A percentile compares a stretch with the other conserved stretches of the same genome.
phyloP scores from a whole-genome alignment of 768 basidiomycete genomes.

The Sporobolomyces pararoseus region DNA sequence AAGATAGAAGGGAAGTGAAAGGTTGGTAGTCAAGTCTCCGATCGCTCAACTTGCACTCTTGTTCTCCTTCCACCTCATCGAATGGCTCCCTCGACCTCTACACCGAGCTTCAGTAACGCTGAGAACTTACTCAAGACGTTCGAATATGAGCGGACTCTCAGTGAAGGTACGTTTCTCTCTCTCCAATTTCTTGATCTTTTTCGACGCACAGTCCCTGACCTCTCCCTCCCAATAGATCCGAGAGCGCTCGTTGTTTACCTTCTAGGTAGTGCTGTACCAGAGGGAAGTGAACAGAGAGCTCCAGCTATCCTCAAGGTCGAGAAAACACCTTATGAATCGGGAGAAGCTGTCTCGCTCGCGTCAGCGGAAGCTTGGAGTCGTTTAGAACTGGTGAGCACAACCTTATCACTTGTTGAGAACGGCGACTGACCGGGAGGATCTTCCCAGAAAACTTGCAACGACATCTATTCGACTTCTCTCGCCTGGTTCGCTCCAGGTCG shows the following conservation, averaged over 20 bases:
- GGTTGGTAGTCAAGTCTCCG: no score
- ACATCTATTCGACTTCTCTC: conserved; percentile 40
- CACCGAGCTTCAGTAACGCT: conserved; percentile 19
- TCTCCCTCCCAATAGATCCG: conserved; percentile 54
- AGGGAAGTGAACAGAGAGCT: conserved; percentile 45
- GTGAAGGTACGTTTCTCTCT: conserved; percentile 42
- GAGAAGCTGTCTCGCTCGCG: conserved; percentile 47
- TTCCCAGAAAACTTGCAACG: conserved; percentile 23
- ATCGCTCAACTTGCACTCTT: background rate
- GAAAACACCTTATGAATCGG: conserved; percentile 62
- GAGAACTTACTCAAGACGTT: conserved; percentile 49
- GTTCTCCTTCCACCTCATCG: background rate
- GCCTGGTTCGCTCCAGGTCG: conserved; percentile 71
- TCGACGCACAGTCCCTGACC: conserved; percentile 55
- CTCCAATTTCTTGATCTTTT: conserved; percentile 17
- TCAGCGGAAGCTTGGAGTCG: conserved; percentile 48
- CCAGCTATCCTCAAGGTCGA: conserved; percentile 72
- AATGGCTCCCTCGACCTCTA: conserved; percentile 3
- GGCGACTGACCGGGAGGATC: no score
- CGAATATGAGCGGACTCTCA: conserved; percentile 53
- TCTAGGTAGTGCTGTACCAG: conserved; percentile 60
- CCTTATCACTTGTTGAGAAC: conserved; percentile 60
- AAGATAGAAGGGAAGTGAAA: background rate
- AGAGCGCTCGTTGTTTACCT: conserved; percentile 61
- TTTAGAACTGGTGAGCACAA: conserved; percentile 54